These are phyloP conservation scores for Endotrypanum monterogeii DNA, from an alignment of 208 protist species.

Conservation along the genomic window DNA sequence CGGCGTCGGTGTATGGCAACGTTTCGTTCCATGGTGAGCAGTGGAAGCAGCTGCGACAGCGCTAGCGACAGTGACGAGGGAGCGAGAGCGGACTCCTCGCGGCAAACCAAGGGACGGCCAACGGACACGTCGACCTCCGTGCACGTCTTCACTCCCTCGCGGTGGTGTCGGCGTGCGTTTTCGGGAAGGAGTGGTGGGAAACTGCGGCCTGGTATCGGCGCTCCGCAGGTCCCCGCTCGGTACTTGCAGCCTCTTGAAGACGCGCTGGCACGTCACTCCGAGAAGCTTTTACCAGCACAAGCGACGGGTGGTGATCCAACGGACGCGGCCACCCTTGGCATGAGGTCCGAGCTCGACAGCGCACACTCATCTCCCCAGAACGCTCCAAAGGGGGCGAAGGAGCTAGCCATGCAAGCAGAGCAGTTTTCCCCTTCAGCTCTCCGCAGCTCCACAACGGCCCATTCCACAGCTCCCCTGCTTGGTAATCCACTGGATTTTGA, in stretches of 20 bases:
- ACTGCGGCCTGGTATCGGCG: neutral
- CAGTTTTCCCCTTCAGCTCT: neutral
- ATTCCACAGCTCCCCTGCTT: neutral
- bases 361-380: neutral
- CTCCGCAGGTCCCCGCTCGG: slow-evolving; percentile 5
- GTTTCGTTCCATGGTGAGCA: slow-evolving; percentile 31
- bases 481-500: neutral
- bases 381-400: neutral
- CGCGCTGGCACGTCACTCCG: slow-evolving; percentile 11
- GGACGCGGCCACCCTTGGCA: neutral
- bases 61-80: slow-evolving; percentile 13
- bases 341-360: neutral
- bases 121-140: neutral
- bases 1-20: slow-evolving; percentile 34
- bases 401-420: neutral
- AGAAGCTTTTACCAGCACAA: neutral
- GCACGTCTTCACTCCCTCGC: slow-evolving; percentile 22
- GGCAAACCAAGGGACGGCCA: neutral
- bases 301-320: neutral
- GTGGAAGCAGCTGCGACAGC: slow-evolving; percentile 10
- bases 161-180: slow-evolving; percentile 4
- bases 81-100: neutral
- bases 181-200: neutral
- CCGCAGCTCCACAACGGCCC: slow-evolving; percentile 3
- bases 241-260: slow-evolving; percentile 17